These are phyloP conservation scores for Ilyonectria mors-panacis DNA, from an alignment of 2,329 filamentous ascomycete genomes.

Conservation along the genomic window DNA sequence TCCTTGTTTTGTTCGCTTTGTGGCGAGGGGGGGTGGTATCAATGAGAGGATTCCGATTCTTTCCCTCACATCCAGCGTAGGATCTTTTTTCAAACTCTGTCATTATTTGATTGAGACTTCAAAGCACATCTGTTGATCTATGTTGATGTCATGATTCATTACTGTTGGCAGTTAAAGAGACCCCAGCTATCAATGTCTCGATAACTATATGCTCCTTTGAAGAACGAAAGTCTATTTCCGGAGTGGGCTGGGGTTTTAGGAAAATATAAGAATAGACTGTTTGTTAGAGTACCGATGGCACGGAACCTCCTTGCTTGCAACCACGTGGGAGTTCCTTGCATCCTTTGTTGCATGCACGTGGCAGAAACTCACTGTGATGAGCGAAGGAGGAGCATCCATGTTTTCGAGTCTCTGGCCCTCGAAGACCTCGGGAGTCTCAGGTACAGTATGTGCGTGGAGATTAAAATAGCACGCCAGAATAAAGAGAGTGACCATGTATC, in stretches of 20 bases:
- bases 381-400: neutral
- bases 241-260: neutral
- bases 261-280: neutral
- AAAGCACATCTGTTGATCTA: neutral
- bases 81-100: neutral
- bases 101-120: neutral
- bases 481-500: no score
- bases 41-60: no score
- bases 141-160: neutral
- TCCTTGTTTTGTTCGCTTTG: neutral
- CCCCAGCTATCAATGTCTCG: neutral
- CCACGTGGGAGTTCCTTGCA: neutral
- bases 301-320: neutral
- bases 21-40: no score
- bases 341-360: neutral
- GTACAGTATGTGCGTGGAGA: neutral
- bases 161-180: neutral
- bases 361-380: neutral
- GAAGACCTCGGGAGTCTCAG: neutral
- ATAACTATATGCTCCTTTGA: neutral
- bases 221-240: neutral
- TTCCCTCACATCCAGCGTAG: neutral
- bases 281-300: neutral
- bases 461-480: no score
- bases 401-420: neutral